phyloP scores from a whole-genome alignment of 1,284 basidiomycete species.

The Ustilago sp. region DNA sequence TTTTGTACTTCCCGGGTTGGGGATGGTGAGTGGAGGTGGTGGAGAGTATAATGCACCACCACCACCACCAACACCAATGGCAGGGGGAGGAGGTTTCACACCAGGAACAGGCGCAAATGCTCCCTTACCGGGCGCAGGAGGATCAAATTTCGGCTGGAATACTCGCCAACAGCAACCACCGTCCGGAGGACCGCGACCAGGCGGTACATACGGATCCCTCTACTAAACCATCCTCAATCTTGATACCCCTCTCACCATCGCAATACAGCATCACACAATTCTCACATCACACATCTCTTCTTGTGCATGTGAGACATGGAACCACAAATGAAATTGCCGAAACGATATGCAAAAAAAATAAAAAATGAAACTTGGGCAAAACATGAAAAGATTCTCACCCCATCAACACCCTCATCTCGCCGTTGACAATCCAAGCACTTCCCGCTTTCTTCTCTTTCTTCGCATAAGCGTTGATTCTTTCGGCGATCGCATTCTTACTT shows the following conservation, averaged over 20 bases:
- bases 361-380: no score
- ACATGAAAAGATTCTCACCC: background rate
- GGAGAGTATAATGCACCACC: background rate
- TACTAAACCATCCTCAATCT: constrained; percentile 19
- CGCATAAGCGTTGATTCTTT: constrained; percentile 51
- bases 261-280: background rate
- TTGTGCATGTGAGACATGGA: background rate
- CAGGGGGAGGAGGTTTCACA: constrained; percentile 16
- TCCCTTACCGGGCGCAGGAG: constrained; percentile 8
- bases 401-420: constrained; percentile 36
- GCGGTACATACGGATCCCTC: constrained; percentile 42
- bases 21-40: background rate
- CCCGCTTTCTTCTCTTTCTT: constrained; percentile 53
- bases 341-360: background rate
- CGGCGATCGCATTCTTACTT: constrained; percentile 58
- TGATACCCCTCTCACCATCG: background rate
- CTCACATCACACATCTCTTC: background rate
- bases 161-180: constrained; percentile 11
- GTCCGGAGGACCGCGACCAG: constrained; percentile 16
- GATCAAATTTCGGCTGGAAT: constrained; percentile 20
- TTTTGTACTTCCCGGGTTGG: constrained; percentile 31
- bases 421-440: constrained; percentile 54
- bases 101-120: constrained; percentile 35
- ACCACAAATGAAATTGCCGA: background rate
- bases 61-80: background rate